These are phyloP conservation scores for Tausonia pullulans DNA, from an alignment of 1,284 basidiomycete species.

Conservation along the genomic window DNA sequence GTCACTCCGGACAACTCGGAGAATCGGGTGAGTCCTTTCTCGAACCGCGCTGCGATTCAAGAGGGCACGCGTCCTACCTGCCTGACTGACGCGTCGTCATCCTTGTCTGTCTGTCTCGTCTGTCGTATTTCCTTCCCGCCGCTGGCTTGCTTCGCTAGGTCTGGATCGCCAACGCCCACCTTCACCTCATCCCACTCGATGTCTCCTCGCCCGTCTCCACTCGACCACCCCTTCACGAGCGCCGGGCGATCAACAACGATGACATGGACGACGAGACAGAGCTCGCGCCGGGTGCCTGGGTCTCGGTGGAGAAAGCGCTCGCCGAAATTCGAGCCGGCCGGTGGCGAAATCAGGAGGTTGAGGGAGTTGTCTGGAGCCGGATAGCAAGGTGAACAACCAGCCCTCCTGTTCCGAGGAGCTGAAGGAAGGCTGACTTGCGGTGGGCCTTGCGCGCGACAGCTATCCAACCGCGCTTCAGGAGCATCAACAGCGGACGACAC, in stretches of 20 bases:
- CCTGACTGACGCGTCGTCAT: too few species aligned
- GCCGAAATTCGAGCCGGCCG: not conserved
- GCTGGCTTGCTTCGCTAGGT: not conserved
- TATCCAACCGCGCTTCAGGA: conserved; percentile 57
- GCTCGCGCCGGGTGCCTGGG: conserved; percentile 5
- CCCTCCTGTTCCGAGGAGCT: not conserved
- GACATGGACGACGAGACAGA: conserved; percentile 7
- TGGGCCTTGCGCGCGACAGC: conserved; percentile 31
- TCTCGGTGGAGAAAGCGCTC: conserved; percentile 2
- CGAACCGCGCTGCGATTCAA: too few species aligned
- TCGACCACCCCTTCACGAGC: conserved; percentile 6
- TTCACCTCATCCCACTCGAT: conserved; percentile 12
- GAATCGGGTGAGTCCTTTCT: conserved; percentile 62
- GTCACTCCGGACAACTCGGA: conserved; percentile 78
- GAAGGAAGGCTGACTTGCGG: not conserved
- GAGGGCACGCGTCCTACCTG: too few species aligned
- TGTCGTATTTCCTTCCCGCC: not conserved
- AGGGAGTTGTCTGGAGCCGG: conserved; percentile 44
- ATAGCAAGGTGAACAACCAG: conserved; percentile 43
- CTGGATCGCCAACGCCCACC: not conserved
- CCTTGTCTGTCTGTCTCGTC: not conserved
- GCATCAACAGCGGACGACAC: conserved; percentile 70
- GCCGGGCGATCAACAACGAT: not conserved
- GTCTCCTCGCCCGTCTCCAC: conserved; percentile 1
- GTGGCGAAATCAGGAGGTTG: conserved; percentile 1